Evolutionary conservation across 2,329 filamentous ascomycete species (phyloP), one percentile per base, ranked within the genome.

Genomic region (Helicocarpus griseus): DNA sequence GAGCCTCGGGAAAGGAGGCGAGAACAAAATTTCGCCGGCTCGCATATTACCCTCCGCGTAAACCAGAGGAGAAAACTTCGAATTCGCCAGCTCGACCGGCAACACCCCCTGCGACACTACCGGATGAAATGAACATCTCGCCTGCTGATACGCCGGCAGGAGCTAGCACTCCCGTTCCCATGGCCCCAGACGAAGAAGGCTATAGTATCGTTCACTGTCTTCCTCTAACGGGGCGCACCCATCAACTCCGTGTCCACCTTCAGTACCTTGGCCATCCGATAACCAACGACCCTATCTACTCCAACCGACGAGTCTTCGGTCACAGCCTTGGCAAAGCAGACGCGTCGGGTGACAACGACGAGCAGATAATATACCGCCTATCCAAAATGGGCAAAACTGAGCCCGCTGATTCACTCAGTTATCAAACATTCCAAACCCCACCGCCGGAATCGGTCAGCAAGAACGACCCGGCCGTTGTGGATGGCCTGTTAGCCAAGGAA

Each of bases 251-350:
- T 31, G 93, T 98, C 17, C 93, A 98, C 63, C 77, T 98, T 14
- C 93, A 98, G 65, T 95, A 88, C 67, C 75, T 98, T 3, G 93
- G 93, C 1, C 87, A 97, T 64, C 93, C 93, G 1, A 97, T 98
- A 60, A 84, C 89, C 57, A 98, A 98, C 67, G 93, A 98, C 64
- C 93, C 93, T 6, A 97, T 98, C 60, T 98, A 98, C 68, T 89
- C 88, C 61, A 98, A 98, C 65, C 83, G 88, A 64, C 83, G 83
- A 52, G 93, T 98, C 9, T 98, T 95, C 76, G 93, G 93, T 0
- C 75, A 84, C 0, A 78, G 84, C 8, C 80, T 98, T 0, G 93
- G 88, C 14, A 79, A 73, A 46, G 73, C 75, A 13, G 85, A 91
- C 47, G 82, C 79, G 2, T 76, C 77, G 19, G 78, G 79, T 24